A percentile compares a stretch with the other conserved stretches of the same genome.
Evolutionary conservation across 257 asterid species (phyloP).

Genomic region (Primulina tabacum): DNA sequence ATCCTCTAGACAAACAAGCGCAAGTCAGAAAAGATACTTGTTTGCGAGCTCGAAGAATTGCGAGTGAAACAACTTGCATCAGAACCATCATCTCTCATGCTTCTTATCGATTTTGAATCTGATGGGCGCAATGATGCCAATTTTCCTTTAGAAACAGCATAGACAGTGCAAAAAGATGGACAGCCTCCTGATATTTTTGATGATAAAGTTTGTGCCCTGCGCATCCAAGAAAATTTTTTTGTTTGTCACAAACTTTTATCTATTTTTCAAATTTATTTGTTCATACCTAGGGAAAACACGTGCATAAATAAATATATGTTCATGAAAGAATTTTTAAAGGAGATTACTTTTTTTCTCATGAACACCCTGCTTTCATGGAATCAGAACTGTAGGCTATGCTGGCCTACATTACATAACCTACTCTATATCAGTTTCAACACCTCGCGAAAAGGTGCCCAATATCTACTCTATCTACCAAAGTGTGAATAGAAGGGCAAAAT

Average conservation of each 20-base stretch:
- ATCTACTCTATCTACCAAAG: too few species aligned
- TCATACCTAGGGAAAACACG: too few species aligned
- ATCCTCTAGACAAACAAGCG: not conserved
- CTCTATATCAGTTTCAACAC: too few species aligned
- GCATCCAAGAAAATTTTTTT: conserved; percentile 9
- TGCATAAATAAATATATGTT: too few species aligned
- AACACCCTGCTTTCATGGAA: too few species aligned
- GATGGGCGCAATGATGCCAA: conserved; percentile 57
- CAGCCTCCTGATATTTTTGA: conserved; percentile 53
- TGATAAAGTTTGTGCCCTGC: conserved; percentile 59
- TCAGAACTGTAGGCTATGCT: too few species aligned
- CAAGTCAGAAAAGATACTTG: conserved; percentile 35
- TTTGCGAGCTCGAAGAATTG: conserved; percentile 43
- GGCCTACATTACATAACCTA: too few species aligned
- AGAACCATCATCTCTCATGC: conserved; percentile 45
- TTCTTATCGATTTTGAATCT: conserved; percentile 46
- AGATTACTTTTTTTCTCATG: too few species aligned
- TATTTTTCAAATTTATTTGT: too few species aligned
- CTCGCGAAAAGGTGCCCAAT: too few species aligned
- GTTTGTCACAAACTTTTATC: not conserved
- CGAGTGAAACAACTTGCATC: conserved; percentile 46
- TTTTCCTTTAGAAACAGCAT: conserved; percentile 79
- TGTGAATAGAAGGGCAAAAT: too few species aligned
- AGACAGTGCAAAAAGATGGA: conserved; percentile 69
- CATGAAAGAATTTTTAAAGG: too few species aligned